Percentiles rank a stretch among this genome's conserved stretches.
Conservation (phyloP, 768 basidiomycete genomes). For the Pleurotus giganteus region DNA sequence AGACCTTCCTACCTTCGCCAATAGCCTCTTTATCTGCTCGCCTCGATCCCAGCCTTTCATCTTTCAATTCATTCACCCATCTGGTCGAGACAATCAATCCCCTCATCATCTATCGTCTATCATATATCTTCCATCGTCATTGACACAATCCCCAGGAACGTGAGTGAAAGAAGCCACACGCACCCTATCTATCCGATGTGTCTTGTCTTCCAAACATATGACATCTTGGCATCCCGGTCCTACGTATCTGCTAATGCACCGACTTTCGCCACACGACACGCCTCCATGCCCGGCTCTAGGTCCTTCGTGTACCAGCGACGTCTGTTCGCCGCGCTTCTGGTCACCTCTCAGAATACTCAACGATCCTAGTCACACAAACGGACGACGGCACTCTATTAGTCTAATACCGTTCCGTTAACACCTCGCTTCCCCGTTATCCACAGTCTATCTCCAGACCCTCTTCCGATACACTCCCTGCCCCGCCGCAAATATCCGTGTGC, state of each 20-base stretch:
- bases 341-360: background rate
- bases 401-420: background rate
- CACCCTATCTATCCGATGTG: no score
- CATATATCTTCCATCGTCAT: background rate
- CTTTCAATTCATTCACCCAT: background rate
- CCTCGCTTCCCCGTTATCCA: background rate
- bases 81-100: background rate
- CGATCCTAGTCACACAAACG: background rate
- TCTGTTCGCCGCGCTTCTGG: no score
- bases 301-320: background rate
- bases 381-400: background rate
- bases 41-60: background rate
- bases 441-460: background rate
- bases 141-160: no score
- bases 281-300: background rate
- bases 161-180: no score
- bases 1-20: background rate
- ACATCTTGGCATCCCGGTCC: background rate
- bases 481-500: no score
- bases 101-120: background rate
- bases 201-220: conserved; percentile 1
- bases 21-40: background rate
- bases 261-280: background rate
- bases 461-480: no score
- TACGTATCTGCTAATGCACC: no score